Conservation (phyloP, 768 basidiomycete species). For the Hypholoma sublateritium region DNA sequence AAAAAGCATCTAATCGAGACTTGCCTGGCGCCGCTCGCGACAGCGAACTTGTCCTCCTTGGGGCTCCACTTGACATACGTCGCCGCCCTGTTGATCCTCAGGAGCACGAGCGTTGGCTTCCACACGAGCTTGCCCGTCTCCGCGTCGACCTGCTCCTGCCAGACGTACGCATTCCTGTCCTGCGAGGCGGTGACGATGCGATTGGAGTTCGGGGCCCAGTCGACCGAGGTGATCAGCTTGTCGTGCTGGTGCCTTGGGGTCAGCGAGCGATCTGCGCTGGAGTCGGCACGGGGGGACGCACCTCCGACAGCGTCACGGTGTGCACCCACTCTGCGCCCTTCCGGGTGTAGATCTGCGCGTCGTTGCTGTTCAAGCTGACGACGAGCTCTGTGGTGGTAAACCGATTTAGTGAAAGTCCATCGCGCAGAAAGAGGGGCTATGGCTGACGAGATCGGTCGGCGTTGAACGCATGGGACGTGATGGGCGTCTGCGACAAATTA, state of each 20-base stretch:
- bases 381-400: slow-evolving; percentile 67
- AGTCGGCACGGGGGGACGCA: slow-evolving; percentile 27
- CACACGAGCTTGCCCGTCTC: slow-evolving; percentile 72
- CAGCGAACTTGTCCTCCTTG: slow-evolving; percentile 97
- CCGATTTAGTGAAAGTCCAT: not conserved
- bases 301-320: slow-evolving; percentile 84
- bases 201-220: slow-evolving; percentile 97
- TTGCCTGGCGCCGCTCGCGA: slow-evolving; percentile 93
- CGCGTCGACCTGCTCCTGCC: slow-evolving; percentile 80
- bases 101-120: slow-evolving; percentile 96
- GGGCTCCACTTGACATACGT: slow-evolving; percentile 97
- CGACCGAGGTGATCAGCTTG: slow-evolving; percentile 95
- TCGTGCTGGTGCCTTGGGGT: slow-evolving; percentile 68
- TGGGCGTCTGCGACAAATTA: slow-evolving; percentile 76
- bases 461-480: slow-evolving; percentile 91
- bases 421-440: not conserved
- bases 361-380: slow-evolving; percentile 87
- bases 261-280: not conserved
- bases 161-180: slow-evolving; percentile 98
- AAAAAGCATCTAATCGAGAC: not conserved
- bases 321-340: slow-evolving; percentile 67
- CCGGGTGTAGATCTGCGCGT: slow-evolving; percentile 77
- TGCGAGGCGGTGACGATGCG: slow-evolving; percentile 99
- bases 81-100: slow-evolving; percentile 94
- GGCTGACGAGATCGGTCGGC: slow-evolving; percentile 81